Base-by-base conservation (phyloP, 116 monocot species). In the Cymodocea nodosa region DNA sequence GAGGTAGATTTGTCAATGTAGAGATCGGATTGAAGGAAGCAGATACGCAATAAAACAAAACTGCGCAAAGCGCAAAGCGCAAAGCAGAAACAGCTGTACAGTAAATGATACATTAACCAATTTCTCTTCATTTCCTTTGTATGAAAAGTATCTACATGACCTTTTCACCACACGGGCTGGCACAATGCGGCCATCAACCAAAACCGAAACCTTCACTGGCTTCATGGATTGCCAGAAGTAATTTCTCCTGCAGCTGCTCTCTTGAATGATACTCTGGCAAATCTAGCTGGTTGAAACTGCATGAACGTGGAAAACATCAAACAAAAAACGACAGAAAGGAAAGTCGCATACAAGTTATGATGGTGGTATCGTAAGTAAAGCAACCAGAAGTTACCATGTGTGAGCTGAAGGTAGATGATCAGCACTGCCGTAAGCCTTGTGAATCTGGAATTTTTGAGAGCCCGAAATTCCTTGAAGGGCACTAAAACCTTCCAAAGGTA, bases 391-490 rank as follows among this genome's bases (percentile, higher is more conserved):
- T 39, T 84, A 99, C 98, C 98, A 99, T 18, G 98, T 99, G 62
- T 99, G 98, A 23, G 98, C 98, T 22, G 98, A 92, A 67, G 98
- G 98, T 13, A 99, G 73, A 50, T 99, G 98, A 64, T 81, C 74
- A 16, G 86, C 55, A 69, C 84, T 92, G 12, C 98, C 92, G 76
- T 99, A 99, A 25, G 98, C 98, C 73, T 99, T 99, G 81, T 99
- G 98, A 52, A 99, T 89, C 81, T 99, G 98, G 68, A 99, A 99
- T 69, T 80, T 86, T 64, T 99, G 98, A 0, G 92, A 74, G 14
- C 98, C 98, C 13, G 98, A 99, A 53, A 99, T 99, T 35, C 98
- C 98, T 80, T 99, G 98, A 23, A 99, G 80, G 51, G 98, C 98
- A 67, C 89, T 89, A 59, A 99, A 99, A 65, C 98, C 98, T 78